Evolutionary conservation across 495 filamentous ascomycete species (phyloP), one percentile per base, ranked within the genome.

Genomic region (Alectoria sarmentosa): DNA sequence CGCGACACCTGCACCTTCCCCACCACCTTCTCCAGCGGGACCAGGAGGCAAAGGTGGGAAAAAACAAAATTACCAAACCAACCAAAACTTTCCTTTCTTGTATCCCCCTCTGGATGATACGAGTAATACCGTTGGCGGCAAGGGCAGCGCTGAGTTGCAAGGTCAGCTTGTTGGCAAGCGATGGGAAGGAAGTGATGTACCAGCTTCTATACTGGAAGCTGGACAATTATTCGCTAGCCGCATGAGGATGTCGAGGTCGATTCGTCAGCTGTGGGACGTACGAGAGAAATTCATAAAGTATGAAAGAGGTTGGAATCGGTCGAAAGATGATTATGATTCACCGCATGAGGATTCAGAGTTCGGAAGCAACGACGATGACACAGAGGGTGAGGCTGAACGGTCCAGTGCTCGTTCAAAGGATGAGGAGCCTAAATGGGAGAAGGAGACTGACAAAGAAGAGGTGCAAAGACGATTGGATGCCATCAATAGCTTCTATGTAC

Each of bases 11-110:
- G 93, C 91, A 0, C 94, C 95, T n/a, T 98, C 95, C 8, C 94
- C 94, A 32, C 94, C 94, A 1, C 94, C 94, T 15, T 96, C 92
- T 9, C 95, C 94, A 5, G 89, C 87, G 4, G 87, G 85, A 0
- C 86, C 89, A 7, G 91, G 92, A 44, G 92, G 91, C 7, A 98
- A 98, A 73, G 90, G 88, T 54, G 91, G 88, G 21, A 98, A 98
- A 78, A 98, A 98, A 71, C 95, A 98, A 67, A 98, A 98, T 65
- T 98, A 98, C 72, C 94, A 98, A 74, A 98, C 94, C 1, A 98
- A 98, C 72, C 94, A 98, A 67, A 92, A 96, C 69, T 98, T 98
- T 68, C 94, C 94, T 0, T 97, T 98, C 69, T 85, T 98, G 77
- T 98, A 98, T 70, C 95, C 94, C 4, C 92, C 94, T 3, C 76